Evolutionary conservation across 2,329 filamentous ascomycete genomes (phyloP).

Genomic region (Clonostachys byssicola): DNA sequence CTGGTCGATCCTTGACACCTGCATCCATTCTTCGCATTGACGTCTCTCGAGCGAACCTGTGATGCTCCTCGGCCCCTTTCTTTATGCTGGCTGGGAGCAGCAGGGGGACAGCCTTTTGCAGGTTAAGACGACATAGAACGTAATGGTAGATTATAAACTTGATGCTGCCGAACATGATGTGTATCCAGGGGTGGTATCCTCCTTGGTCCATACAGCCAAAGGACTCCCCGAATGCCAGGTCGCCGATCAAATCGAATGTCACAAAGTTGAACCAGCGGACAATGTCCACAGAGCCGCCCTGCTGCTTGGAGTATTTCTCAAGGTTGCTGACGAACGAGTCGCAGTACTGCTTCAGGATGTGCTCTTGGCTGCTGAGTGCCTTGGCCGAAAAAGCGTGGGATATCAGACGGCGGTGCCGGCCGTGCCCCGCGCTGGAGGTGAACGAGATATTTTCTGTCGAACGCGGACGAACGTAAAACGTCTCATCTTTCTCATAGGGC

Average conservation of each 20-base stretch:
- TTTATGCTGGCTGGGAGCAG: not conserved
- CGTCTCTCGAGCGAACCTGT: not conserved
- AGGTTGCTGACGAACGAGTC: slow-evolving; percentile 13
- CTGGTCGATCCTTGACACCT: not conserved
- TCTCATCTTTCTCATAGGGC: too few species aligned
- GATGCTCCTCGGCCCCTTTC: not conserved
- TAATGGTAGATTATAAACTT: not conserved
- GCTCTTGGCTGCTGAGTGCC: slow-evolving; percentile 22
- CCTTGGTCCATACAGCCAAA: slow-evolving; percentile 1
- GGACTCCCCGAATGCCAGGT: slow-evolving; percentile 16
- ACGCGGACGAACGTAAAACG: too few species aligned
- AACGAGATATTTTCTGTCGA: too few species aligned
- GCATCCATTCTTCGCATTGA: not conserved
- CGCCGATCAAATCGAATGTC: slow-evolving; percentile 5
- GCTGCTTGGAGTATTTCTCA: not conserved
- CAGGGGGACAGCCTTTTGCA: not conserved
- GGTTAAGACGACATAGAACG: too few species aligned
- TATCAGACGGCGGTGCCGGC: not conserved
- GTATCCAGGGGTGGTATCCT: not conserved
- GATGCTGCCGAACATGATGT: not conserved
- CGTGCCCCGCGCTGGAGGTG: too few species aligned
- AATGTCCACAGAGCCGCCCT: slow-evolving; percentile 6
- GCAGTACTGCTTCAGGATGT: slow-evolving; percentile 16
- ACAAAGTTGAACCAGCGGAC: slow-evolving; percentile 13
- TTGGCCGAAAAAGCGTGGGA: slow-evolving; percentile 8